These are phyloP conservation scores for Solanum virginianum DNA, from an alignment of 257 asterid genomes.

Conservation along the genomic window DNA sequence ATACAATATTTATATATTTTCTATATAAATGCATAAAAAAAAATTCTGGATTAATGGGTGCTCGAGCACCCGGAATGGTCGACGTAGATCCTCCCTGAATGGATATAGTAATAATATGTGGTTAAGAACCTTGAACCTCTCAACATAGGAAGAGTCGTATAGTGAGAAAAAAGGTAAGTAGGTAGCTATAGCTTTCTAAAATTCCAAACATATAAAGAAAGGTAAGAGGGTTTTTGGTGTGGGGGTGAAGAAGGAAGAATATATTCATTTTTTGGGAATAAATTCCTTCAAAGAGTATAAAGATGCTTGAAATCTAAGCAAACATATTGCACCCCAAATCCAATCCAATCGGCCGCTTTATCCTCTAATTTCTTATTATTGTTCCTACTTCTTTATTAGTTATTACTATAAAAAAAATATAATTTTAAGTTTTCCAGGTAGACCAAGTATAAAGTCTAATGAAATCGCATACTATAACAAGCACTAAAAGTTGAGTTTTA, in stretches of 20 bases:
- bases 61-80: too few relatives aligned
- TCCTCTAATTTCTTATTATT: neutral
- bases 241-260: neutral
- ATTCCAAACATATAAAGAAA: neutral
- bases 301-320: conserved; percentile 12
- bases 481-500: neutral
- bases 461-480: neutral
- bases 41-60: too few relatives aligned
- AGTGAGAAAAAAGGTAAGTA: neutral
- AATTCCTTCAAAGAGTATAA: conserved; percentile 1
- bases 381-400: neutral
- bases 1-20: too few relatives aligned
- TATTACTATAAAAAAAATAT: neutral
- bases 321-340: conserved; percentile 4
- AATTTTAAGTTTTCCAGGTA: neutral
- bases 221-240: neutral
- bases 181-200: neutral
- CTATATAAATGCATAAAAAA: too few relatives aligned
- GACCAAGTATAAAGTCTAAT: neutral
- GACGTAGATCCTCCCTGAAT: too few relatives aligned
- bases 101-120: neutral
- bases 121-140: neutral
- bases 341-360: neutral
- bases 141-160: neutral
- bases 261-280: neutral